phyloP scores from a whole-genome alignment of 2,329 filamentous ascomycete species.

The Pyricularia grisea region DNA sequence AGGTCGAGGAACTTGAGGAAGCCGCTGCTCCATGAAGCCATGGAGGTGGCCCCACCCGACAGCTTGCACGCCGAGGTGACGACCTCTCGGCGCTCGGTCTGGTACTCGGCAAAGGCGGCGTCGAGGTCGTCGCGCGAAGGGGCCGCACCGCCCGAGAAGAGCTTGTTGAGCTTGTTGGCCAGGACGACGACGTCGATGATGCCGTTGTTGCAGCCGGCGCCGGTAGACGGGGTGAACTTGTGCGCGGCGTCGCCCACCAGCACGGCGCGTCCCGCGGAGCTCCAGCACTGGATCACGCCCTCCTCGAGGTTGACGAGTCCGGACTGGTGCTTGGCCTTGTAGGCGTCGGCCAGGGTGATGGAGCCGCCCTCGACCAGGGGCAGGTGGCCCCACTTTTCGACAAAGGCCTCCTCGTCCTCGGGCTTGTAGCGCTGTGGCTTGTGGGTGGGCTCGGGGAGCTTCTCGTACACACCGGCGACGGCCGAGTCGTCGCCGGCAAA shows the following conservation, averaged over 20 bases:
- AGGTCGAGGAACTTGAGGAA: not conserved
- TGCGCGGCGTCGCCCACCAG: constrained; percentile 7
- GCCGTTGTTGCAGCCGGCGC: constrained; percentile 6
- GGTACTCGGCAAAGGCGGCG: not conserved
- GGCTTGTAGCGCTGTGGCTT: constrained; percentile 2
- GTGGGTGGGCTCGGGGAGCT: not conserved
- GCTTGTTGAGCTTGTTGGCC: constrained; percentile 7
- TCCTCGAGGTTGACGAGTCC: constrained; percentile 7
- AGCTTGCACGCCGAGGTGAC: not conserved
- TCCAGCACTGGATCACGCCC: constrained; percentile 94
- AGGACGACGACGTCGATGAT: constrained; percentile 7
- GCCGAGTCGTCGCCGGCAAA: not conserved
- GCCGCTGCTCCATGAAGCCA: not conserved
- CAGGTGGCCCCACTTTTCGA: constrained; percentile 3
- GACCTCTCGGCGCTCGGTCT: not conserved
- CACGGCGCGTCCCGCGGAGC: constrained; percentile 64
- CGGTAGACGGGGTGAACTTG: constrained; percentile 9
- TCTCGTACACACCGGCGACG: not conserved
- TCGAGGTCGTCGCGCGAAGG: not conserved
- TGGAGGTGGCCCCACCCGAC: not conserved
- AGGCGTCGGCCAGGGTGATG: constrained; percentile 6
- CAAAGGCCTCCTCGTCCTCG: constrained; percentile 5
- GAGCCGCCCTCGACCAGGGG: not conserved
- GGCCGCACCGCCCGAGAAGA: not conserved
- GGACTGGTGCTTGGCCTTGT: not conserved